Base-by-base conservation (phyloP, 2,329 filamentous ascomycete genomes). In the Chaetoscypha palmicola region DNA sequence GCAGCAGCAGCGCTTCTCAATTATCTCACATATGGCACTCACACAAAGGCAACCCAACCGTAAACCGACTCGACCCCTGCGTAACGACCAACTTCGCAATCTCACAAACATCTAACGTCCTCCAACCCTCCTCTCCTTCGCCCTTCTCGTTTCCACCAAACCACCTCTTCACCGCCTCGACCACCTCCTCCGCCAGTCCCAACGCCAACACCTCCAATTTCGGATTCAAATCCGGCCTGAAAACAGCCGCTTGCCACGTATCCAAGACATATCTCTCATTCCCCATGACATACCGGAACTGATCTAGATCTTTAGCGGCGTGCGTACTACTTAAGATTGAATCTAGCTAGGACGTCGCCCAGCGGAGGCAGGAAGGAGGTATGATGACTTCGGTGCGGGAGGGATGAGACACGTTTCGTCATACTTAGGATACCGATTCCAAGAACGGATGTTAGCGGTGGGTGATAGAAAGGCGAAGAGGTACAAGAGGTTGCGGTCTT, bases 401-500 rank as follows among this genome's bases (percentile, higher is more conserved):
- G 67, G 68, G 3, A 68, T 35, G 1, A 70, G 49, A 1, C 69
- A 66, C 0, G 66, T 54, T 24, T 60, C 62, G 14, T 66, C 68
- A 12, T 62, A 58, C 23, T 69, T 69, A n/a, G 57, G 50, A 41
- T 68, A 69, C 65, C 69, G 20, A 16, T n/a, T n/a, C n/a, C n/a
- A n/a, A n/a, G n/a, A n/a, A n/a, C n/a, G n/a, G n/a, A n/a, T n/a
- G n/a, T n/a, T n/a, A n/a, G n/a, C n/a, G n/a, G n/a, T n/a, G n/a
- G n/a, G n/a, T n/a, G n/a, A n/a, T n/a, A n/a, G n/a, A n/a, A n/a
- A n/a, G n/a, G 8, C 4, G 5, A 5, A 22, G 8, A 2, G 2
- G 10, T 12, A 23, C 21, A 37, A 24, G n/a, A n/a, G n/a, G n/a
- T n/a, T 26, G 22, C 50, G 37, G 47, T 54, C 56, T 28, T 55